Conservation (phyloP, 2,329 filamentous ascomycete species). For the Cryphonectria naterciae region DNA sequence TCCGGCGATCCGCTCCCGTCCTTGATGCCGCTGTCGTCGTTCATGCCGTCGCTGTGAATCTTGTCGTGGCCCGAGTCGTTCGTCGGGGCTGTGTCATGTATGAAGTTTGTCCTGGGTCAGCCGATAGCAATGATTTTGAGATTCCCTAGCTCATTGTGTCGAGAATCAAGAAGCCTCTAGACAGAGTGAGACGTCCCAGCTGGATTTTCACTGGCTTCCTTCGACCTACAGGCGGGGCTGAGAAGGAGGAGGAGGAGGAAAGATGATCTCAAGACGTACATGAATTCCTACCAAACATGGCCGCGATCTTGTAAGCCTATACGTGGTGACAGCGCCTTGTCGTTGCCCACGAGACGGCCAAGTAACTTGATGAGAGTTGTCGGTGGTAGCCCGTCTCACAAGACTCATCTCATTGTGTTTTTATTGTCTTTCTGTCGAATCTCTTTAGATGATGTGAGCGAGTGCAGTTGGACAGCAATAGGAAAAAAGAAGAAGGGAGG, state of each 20-base stretch:
- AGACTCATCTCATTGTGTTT: background rate
- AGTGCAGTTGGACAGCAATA: background rate
- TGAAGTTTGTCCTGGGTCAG: background rate
- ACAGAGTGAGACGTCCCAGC: background rate
- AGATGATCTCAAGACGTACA: constrained; percentile 14
- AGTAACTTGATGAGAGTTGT: background rate
- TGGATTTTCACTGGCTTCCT: too few relatives aligned
- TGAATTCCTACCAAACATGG: constrained; percentile 24
- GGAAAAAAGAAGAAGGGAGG: too few relatives aligned
- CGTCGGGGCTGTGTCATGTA: constrained; percentile 1
- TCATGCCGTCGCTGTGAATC: constrained; percentile 9
- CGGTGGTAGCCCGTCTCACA: background rate
- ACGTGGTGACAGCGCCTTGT: background rate
- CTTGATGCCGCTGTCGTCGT: constrained; percentile 1
- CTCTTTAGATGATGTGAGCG: background rate
- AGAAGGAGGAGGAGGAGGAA: background rate
- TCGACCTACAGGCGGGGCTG: too few relatives aligned
- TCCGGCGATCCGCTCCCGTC: constrained; percentile 17
- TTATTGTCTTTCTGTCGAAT: background rate
- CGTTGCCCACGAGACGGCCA: background rate
- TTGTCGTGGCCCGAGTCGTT: constrained; percentile 4
- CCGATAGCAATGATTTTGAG: background rate
- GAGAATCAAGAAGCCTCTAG: background rate
- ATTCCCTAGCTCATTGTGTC: background rate
- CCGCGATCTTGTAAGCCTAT: background rate